Evolutionary conservation across 805 yeast genomes (phyloP).

Genomic region (Komagataella mondaviorum): DNA sequence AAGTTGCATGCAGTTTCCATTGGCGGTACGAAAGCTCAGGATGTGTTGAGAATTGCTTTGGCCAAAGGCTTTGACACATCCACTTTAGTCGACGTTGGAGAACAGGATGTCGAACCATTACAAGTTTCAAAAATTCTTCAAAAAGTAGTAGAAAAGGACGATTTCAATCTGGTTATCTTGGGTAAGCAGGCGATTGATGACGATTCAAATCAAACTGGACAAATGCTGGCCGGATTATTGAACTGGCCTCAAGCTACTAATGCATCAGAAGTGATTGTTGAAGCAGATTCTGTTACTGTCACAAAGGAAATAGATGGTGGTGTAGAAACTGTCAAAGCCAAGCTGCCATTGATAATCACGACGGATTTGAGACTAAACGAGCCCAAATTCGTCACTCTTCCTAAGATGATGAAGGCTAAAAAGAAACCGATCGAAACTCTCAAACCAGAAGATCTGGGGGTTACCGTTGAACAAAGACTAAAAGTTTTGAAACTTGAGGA

Average conservation of each 20-base stretch:
- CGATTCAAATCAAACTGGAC: slow-evolving; percentile 92
- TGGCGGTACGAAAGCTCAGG: slow-evolving; percentile 81
- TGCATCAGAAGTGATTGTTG: slow-evolving; percentile 70
- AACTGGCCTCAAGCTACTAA: slow-evolving; percentile 97
- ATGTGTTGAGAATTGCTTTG: slow-evolving; percentile 73
- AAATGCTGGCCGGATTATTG: slow-evolving; percentile 85
- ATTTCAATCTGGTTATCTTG: slow-evolving; percentile 68
- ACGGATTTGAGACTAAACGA: slow-evolving; percentile 89
- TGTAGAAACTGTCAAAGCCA: slow-evolving; percentile 64
- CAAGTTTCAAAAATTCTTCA: slow-evolving; percentile 77
- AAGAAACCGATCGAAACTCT: slow-evolving; percentile 77
- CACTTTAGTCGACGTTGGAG: slow-evolving; percentile 69
- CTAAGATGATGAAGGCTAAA: slow-evolving; percentile 97
- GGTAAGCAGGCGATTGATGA: slow-evolving; percentile 98
- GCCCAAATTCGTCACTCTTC: slow-evolving; percentile 92
- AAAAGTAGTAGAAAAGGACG: slow-evolving; percentile 54
- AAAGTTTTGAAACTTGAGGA: slow-evolving; percentile 66
- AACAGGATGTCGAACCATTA: slow-evolving; percentile 64
- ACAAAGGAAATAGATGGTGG: slow-evolving; percentile 96
- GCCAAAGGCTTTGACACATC: slow-evolving; percentile 93
- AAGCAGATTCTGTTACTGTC: slow-evolving; percentile 42
- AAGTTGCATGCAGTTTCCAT: slow-evolving; percentile 83
- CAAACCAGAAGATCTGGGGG: slow-evolving; percentile 55
- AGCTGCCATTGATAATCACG: slow-evolving; percentile 76
- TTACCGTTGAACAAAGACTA: slow-evolving; percentile 49